Percentiles rank a stretch among this genome's conserved stretches.
phyloP scores from a whole-genome alignment of 2,329 filamentous ascomycete species.

The Lecanosticta acicola region DNA sequence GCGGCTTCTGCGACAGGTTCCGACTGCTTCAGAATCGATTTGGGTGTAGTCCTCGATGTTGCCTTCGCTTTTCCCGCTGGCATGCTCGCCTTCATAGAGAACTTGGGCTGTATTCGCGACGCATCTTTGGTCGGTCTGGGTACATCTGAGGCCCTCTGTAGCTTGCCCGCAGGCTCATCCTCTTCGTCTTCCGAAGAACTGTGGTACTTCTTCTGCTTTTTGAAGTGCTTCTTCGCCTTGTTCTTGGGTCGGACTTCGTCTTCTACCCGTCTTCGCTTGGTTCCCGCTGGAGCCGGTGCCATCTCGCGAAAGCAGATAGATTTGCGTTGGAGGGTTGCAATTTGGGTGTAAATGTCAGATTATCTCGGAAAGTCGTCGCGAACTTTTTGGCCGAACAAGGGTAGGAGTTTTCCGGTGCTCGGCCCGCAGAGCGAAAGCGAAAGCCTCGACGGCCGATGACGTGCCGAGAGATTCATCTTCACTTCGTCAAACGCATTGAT shows the following conservation, averaged over 20 bases:
- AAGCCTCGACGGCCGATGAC: background rate
- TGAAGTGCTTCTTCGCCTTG: slow-evolving; percentile 52
- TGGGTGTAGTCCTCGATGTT: slow-evolving; percentile 10
- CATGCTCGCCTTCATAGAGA: slow-evolving; percentile 10
- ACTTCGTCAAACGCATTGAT: background rate
- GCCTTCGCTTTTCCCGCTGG: slow-evolving; percentile 13
- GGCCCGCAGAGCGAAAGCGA: too few relatives aligned
- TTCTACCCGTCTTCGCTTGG: slow-evolving; percentile 47
- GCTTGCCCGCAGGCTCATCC: slow-evolving; percentile 16
- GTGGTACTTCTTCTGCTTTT: slow-evolving; percentile 59
- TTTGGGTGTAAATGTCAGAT: too few relatives aligned
- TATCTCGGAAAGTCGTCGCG: too few relatives aligned
- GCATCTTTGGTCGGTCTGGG: slow-evolving; percentile 10
- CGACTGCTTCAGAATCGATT: slow-evolving; percentile 18
- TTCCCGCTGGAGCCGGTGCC: slow-evolving; percentile 10
- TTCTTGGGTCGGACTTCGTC: slow-evolving; percentile 53
- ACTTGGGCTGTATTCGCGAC: slow-evolving; percentile 9
- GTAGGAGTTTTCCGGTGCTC: too few relatives aligned
- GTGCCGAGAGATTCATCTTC: background rate
- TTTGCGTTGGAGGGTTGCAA: too few relatives aligned
- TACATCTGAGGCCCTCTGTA: slow-evolving; percentile 24
- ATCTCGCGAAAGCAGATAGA: too few relatives aligned
- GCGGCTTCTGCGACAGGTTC: slow-evolving; percentile 8
- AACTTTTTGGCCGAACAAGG: too few relatives aligned
- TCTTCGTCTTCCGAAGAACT: slow-evolving; percentile 56